Base-by-base conservation (phyloP, 768 basidiomycete species). In the Lentinula aciculospora region DNA sequence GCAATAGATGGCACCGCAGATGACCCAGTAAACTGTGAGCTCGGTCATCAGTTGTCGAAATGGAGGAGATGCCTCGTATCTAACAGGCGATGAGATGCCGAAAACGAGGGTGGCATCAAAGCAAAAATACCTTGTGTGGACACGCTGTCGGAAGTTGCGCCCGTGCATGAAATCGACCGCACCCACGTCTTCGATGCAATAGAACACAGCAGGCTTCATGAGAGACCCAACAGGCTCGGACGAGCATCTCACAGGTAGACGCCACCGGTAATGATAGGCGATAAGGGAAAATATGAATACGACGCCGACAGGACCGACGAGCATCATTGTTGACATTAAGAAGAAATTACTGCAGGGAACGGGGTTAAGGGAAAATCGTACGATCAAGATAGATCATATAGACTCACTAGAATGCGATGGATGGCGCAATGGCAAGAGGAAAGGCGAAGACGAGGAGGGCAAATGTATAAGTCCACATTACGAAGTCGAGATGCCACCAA, bases 131-230 rank as follows among this genome's bases (percentile, higher is more conserved):
- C 68, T 62, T 31, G 63, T 64, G 58, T 69, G 58, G 15, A 68
- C 58, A 19, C 61, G 51, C 47, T 59, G 62, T 37, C 68, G 62
- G 53, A 65, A 70, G 1, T 61, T 64, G 32, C 66, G 58, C 25
- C 68, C 68, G 40, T 68, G 65, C 36, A 61, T 64, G 49, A 69
- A 69, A 57, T 70, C 69, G 12, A 72, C 69, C 4, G 66, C 62
- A 4, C 63, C 68, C n/a, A 70, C 62, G 48, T 70, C 71, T 57
- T 72, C 71, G 19, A 70, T 58, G 29, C 63, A 57, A 60, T 70
- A 70, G 60, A 69, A 71, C 4, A 65, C 68, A 5, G 66, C 69
- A 28, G 69, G 68, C 61, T 70, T 70, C 69, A 70, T 72, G 10
- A 37, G 55, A 29, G 58, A 58, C 3, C 70, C 69, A 19, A 59